Base-by-base conservation (phyloP, 1,284 basidiomycete genomes). In the Coniferiporia weirii region DNA sequence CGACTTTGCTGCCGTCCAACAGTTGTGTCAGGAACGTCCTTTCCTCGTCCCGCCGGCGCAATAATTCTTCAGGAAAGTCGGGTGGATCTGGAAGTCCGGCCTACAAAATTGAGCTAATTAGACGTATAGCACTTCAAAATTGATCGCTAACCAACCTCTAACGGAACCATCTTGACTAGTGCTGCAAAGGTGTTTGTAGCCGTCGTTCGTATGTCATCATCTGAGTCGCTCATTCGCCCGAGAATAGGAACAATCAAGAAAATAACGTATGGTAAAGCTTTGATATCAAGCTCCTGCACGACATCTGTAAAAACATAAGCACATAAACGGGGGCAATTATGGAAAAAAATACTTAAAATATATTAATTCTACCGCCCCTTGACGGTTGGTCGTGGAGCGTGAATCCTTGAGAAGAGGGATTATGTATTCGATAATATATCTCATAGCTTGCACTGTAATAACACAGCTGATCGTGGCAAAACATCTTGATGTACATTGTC, bases 131-230 rank as follows among this genome's bases (percentile, higher is more conserved):
- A 10, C 1, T 40, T 4, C 17, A 19, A 19, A 17, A 19, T 19
- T 1, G 48, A 15, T 7, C 51, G 1, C 38, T 8, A 15, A 66
- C 78, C 64, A 61, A 93, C 92, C 81, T 99, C 97, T 0, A 99
- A 80, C 3, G 97, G 97, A 5, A 99, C 94, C 89, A 99, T 96
- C 78, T 99, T 98, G 66, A 99, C 92, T n/a, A 99, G 77, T 1
- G 93, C 91, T 0, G 97, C 97, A 70, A 99, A 99, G 0, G 95
- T 97, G 68, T 95, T 95, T 7, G 97, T 98, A 0, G 97, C 90
- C 4, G 94, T 86, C 43, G 96, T 84, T 19, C 97, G 88, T 51
- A 97, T 89, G 62, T 92, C 87, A 64, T 96, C 93, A 68, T 99
- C 89, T 2, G 85, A 71, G 72, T 99, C 97, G 65, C 94, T 98